Evolutionary conservation across 2,329 filamentous ascomycete species (phyloP), one percentile per base, ranked within the genome.

Genomic region (Verticillium isaacii): DNA sequence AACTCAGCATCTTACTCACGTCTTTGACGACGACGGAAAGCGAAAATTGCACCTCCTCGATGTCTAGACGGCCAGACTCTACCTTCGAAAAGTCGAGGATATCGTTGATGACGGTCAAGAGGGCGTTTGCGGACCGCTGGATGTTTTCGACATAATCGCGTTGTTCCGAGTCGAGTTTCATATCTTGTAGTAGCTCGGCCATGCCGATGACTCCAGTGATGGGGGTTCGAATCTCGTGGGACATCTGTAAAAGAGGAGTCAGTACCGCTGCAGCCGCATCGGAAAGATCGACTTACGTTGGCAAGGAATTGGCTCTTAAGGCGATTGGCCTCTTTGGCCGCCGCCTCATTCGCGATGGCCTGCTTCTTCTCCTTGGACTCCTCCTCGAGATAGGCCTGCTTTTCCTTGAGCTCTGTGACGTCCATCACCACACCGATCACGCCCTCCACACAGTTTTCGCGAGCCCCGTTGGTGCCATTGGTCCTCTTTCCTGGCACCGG

Each of bases 81-180:
- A 92, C 88, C 73, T 96, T 96, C 4, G 91, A 95, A 72, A 96
- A 93, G 74, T 96, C 92, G 1, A 96, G 79, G 61, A 96, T 96
- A 69, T 96, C 92, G 69, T 96, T 96, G 74, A 96, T 96, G 50
- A 96, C 89, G 0, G 91, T 94, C 23, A 96, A 79, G 2, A 96
- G 77, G 2, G 90, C 92, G 65, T 94, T 93, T 0, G 89, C 91
- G 6, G 90, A 93, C 59, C 89, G 83, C 68, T 91, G 88, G 7
- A 94, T 91, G 64, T 92, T 92, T 66, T 92, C 89, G 2, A 90
- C 88, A 64, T 87, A 91, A 61, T 93, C 89, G 62, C 83, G 81
- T 68, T 92, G 89, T 67, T 93, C 90, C n/a, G 83, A 80, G 60
- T 87, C 82, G 29, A 93, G 74, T 17, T 85, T 75, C 70, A 87